These are phyloP conservation scores for Exophiala lecanii-corni DNA, from an alignment of 2,329 filamentous ascomycete species.

Conservation along the genomic window DNA sequence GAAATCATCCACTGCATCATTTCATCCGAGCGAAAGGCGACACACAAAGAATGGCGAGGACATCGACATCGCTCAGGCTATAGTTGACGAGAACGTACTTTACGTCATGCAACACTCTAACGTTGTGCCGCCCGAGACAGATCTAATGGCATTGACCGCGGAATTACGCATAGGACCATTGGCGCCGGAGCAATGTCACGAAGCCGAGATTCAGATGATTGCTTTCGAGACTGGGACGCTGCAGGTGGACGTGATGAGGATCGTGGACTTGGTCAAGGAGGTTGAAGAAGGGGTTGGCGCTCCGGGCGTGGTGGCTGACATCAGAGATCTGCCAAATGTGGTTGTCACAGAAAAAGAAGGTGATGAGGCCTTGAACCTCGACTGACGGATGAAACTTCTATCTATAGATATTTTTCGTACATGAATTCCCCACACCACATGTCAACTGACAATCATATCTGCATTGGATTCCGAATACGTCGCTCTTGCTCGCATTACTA, in stretches of 20 bases:
- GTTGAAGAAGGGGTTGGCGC: constrained; percentile 20
- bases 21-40: constrained; percentile 22
- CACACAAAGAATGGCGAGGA: constrained; percentile 18
- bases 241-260: constrained; percentile 28
- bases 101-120: constrained; percentile 48
- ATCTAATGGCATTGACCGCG: constrained; percentile 53
- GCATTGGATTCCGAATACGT: constrained; percentile 8
- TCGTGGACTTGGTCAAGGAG: constrained; percentile 24
- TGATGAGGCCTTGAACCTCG: no score
- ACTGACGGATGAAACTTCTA: no score
- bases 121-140: constrained; percentile 45
- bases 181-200: constrained; percentile 42
- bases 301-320: constrained; percentile 20
- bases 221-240: constrained; percentile 30
- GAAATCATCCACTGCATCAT: constrained; percentile 44
- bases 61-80: constrained; percentile 44
- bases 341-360: constrained; percentile 13
- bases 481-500: no score
- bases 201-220: constrained; percentile 48
- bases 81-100: constrained; percentile 54
- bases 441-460: no score
- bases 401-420: no score
- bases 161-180: constrained; percentile 49
- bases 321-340: constrained; percentile 23
- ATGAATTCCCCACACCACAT: no score